phyloP scores from a whole-genome alignment of 2,329 filamentous ascomycete genomes.

The Claviceps humidiphila region DNA sequence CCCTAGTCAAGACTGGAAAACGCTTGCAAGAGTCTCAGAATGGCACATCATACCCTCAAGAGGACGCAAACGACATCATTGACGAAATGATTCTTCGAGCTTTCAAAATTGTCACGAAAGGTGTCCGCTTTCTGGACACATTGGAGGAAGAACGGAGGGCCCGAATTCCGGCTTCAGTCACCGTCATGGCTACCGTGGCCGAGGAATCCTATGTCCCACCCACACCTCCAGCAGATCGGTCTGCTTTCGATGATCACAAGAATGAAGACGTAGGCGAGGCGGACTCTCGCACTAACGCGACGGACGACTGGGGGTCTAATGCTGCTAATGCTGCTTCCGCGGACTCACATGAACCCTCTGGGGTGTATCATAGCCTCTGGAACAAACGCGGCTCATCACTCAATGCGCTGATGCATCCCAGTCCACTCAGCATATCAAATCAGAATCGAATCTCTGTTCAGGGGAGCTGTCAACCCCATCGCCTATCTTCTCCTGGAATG shows the following conservation, averaged over 20 bases:
- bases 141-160: constrained; percentile 52
- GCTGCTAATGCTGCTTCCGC: constrained; percentile 20
- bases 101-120: constrained; percentile 86
- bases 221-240: constrained; percentile 49
- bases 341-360: constrained; percentile 23
- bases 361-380: constrained; percentile 20
- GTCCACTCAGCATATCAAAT: constrained; percentile 14
- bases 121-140: constrained; percentile 78
- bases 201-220: constrained; percentile 47
- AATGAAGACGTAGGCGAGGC: constrained; percentile 21
- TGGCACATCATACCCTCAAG: constrained; percentile 29
- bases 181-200: constrained; percentile 45
- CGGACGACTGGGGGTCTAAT: constrained; percentile 15
- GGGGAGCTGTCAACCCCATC: constrained; percentile 26
- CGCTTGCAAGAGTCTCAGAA: constrained; percentile 62
- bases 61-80: constrained; percentile 60
- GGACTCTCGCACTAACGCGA: constrained; percentile 24
- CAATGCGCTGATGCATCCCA: constrained; percentile 19
- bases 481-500: constrained; percentile 39
- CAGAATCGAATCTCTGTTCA: constrained; percentile 23
- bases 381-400: constrained; percentile 35
- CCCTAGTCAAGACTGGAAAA: constrained; percentile 80
- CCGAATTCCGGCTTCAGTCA: constrained; percentile 38
- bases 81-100: constrained; percentile 91
- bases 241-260: constrained; percentile 30